Percentiles rank a stretch among this genome's conserved stretches.
phyloP scores from a whole-genome alignment of 2,329 filamentous ascomycete genomes.

The Colletotrichum tofieldiae region DNA sequence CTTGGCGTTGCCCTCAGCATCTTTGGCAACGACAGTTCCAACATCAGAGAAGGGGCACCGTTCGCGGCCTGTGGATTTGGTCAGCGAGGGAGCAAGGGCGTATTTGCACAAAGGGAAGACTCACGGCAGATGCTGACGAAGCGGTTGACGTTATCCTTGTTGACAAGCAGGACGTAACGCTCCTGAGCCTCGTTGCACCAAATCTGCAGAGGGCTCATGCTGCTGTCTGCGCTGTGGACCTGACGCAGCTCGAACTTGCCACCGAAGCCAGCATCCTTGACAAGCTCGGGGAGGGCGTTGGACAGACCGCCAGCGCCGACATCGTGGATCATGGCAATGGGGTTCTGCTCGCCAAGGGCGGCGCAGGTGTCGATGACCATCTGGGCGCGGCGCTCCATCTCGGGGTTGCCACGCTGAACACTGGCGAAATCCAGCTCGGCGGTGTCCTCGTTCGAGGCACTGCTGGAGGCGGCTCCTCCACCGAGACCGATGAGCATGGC shows the following conservation, averaged over 20 bases:
- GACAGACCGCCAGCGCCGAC: conserved; percentile 93
- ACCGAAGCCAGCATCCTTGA: conserved; percentile 92
- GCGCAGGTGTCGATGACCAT: conserved; percentile 98
- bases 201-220: conserved; percentile 96
- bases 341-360: conserved; percentile 85
- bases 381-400: conserved; percentile 95
- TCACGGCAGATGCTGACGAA: conserved; percentile 77
- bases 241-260: conserved; percentile 96
- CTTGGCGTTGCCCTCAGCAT: conserved; percentile 75
- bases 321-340: conserved; percentile 97
- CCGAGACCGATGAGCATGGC: conserved; percentile 98
- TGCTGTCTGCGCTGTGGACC: conserved; percentile 88
- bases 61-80: conserved; percentile 74
- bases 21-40: conserved; percentile 78
- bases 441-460: conserved; percentile 88
- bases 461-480: conserved; percentile 94
- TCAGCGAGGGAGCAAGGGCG: conserved; percentile 19
- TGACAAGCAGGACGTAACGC: conserved; percentile 92
- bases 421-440: conserved; percentile 97
- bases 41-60: conserved; percentile 95
- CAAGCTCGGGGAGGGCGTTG: conserved; percentile 82
- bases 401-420: conserved; percentile 96
- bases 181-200: conserved; percentile 99
- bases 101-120: conserved; percentile 45
- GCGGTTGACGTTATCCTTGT: conserved; percentile 83